Evolutionary conservation across 495 filamentous ascomycete genomes (phyloP).

Genomic region (Aspergillus wentii): DNA sequence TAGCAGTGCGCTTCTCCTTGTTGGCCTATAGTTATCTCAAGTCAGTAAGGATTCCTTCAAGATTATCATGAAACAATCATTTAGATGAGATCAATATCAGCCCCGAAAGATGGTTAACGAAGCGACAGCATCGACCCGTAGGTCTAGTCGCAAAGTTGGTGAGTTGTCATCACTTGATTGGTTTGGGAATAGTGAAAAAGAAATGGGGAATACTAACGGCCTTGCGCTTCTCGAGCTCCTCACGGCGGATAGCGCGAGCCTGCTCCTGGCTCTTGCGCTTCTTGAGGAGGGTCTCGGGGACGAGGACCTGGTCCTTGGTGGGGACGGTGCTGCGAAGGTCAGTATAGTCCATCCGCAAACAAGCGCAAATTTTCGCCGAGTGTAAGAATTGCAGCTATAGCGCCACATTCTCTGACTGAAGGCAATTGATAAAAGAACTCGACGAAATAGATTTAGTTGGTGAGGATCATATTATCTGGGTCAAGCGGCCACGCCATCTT

Average conservation of each 20-base stretch:
- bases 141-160: slow-evolving; percentile 84
- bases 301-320: slow-evolving; percentile 86
- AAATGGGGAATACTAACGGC: slow-evolving; percentile 59
- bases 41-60: slow-evolving; percentile 35
- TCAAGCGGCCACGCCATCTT: neutral
- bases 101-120: slow-evolving; percentile 99
- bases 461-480: slow-evolving; percentile 52
- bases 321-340: slow-evolving; percentile 73
- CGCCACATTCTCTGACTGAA: slow-evolving; percentile 85
- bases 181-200: no score
- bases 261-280: slow-evolving; percentile 99
- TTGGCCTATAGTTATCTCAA: slow-evolving; percentile 58
- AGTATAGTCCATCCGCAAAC: slow-evolving; percentile 68
- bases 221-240: slow-evolving; percentile 79
- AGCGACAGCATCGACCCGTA: slow-evolving; percentile 88
- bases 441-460: slow-evolving; percentile 73
- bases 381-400: slow-evolving; percentile 81
- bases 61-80: slow-evolving; percentile 12
- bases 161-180: slow-evolving; percentile 79
- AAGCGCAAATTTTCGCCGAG: slow-evolving; percentile 69
- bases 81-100: slow-evolving; percentile 60
- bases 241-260: slow-evolving; percentile 79
- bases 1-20: slow-evolving; percentile 94
- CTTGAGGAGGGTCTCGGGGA: slow-evolving; percentile 97
- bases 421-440: slow-evolving; percentile 55